Conservation (phyloP, 768 basidiomycete genomes). For the Termitomyces sp. region DNA sequence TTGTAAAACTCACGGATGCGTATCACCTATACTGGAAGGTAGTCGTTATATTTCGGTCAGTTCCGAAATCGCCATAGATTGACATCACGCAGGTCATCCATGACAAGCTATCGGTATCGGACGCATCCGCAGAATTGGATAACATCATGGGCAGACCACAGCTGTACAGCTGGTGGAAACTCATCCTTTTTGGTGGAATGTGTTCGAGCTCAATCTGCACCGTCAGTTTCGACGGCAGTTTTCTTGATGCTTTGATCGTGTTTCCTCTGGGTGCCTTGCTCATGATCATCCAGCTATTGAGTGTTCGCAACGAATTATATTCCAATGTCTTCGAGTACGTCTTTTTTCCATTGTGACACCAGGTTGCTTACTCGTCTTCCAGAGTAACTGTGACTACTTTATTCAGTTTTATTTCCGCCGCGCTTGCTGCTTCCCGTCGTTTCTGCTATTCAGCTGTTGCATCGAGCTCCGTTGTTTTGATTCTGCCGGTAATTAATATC, state of each 20-base stretch:
- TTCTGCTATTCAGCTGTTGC: constrained; percentile 83
- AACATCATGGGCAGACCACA: constrained; percentile 63
- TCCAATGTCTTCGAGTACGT: constrained; percentile 72
- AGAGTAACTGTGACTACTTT: constrained; percentile 78
- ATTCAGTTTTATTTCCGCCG: constrained; percentile 75
- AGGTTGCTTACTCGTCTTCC: not conserved
- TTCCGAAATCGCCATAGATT: not conserved
- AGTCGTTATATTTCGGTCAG: constrained; percentile 10
- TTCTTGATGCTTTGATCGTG: constrained; percentile 68
- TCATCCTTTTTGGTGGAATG: constrained; percentile 68
- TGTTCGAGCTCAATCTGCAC: constrained; percentile 73
- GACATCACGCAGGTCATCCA: constrained; percentile 62
- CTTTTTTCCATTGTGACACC: not conserved
- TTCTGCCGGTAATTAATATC: constrained; percentile 54
- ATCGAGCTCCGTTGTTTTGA: constrained; percentile 71
- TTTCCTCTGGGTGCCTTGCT: constrained; percentile 76
- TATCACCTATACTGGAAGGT: constrained; percentile 74
- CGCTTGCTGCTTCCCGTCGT: constrained; percentile 56
- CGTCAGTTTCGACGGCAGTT: constrained; percentile 67
- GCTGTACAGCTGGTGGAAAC: constrained; percentile 54
- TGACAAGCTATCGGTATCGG: constrained; percentile 69
- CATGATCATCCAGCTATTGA: constrained; percentile 65
- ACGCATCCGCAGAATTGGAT: constrained; percentile 67
- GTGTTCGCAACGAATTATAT: constrained; percentile 72
- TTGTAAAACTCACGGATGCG: constrained; percentile 69